Evolutionary conservation across 78 protist genomes (phyloP).

Genomic region (Planoprotostelium fungivorum): DNA sequence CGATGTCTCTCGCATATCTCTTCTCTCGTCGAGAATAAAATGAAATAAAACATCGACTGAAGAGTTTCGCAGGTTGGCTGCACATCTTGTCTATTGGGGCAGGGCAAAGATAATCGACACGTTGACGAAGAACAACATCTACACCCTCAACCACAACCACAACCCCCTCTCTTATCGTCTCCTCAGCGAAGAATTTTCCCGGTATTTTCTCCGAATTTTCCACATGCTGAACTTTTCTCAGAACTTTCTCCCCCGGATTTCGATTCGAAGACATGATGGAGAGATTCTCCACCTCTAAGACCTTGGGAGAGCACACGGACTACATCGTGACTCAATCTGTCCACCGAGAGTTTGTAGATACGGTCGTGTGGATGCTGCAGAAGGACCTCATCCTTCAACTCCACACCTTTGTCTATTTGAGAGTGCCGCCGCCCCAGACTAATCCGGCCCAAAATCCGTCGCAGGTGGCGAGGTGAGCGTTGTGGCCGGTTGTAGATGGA

Average conservation of each 20-base stretch:
- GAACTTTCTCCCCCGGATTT: constrained; percentile 26
- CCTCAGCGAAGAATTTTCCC: not conserved
- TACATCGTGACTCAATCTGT: constrained; percentile 7
- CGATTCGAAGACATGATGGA: constrained; percentile 29
- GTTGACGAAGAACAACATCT: constrained; percentile 49
- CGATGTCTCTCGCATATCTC: too few relatives aligned
- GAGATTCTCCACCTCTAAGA: constrained; percentile 22
- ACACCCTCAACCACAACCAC: constrained; percentile 10
- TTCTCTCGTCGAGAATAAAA: too few relatives aligned
- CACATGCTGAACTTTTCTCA: not conserved
- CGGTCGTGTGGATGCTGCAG: constrained; percentile 55
- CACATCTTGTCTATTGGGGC: constrained; percentile 61
- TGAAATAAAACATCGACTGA: not conserved
- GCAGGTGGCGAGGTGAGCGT: too few relatives aligned
- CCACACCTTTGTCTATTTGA: constrained; percentile 43
- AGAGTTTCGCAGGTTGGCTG: constrained; percentile 20
- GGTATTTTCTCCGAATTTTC: not conserved
- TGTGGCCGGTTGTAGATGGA: too few relatives aligned
- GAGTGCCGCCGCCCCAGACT: too few relatives aligned
- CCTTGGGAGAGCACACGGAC: constrained; percentile 36
- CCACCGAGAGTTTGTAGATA: constrained; percentile 21
- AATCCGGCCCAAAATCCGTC: too few relatives aligned
- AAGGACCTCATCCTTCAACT: constrained; percentile 46
- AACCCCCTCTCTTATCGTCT: not conserved
- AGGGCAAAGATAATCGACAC: constrained; percentile 51